phyloP scores from a whole-genome alignment of 768 basidiomycete genomes.

The Amanita fuliginea region DNA sequence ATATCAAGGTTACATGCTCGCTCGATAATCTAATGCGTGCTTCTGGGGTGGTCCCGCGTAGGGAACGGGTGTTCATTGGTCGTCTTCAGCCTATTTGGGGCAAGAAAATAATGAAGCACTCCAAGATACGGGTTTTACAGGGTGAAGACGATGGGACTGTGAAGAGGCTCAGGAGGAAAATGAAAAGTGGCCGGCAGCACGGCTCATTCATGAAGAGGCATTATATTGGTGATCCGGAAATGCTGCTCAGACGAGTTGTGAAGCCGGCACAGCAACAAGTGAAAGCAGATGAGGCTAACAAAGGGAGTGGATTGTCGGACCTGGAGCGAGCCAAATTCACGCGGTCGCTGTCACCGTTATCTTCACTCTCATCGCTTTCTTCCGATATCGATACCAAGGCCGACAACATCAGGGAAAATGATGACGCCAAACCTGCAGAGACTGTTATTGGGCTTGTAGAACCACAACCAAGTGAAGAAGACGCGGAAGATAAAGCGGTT shows the following conservation, averaged over 20 bases:
- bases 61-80: constrained; percentile 19
- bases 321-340: background rate
- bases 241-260: constrained; percentile 2
- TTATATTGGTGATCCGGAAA: constrained; percentile 8
- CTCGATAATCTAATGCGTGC: constrained; percentile 1
- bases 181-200: background rate
- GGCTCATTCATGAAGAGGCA: background rate
- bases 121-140: background rate
- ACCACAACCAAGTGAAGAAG: background rate
- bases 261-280: background rate
- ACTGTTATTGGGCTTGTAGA: background rate
- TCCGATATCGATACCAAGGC: background rate
- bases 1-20: constrained; percentile 13
- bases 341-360: constrained; percentile 1
- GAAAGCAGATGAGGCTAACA: background rate
- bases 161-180: background rate
- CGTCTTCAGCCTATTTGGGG: constrained; percentile 20
- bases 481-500: background rate
- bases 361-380: background rate
- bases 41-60: background rate
- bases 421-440: background rate
- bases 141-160: background rate
- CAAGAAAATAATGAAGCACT: constrained; percentile 7
- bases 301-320: background rate
- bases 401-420: background rate